Percentiles rank a stretch among this genome's conserved stretches.
Evolutionary conservation across 1,284 basidiomycete genomes (phyloP).

Genomic region (Chondrostereum purpureum): DNA sequence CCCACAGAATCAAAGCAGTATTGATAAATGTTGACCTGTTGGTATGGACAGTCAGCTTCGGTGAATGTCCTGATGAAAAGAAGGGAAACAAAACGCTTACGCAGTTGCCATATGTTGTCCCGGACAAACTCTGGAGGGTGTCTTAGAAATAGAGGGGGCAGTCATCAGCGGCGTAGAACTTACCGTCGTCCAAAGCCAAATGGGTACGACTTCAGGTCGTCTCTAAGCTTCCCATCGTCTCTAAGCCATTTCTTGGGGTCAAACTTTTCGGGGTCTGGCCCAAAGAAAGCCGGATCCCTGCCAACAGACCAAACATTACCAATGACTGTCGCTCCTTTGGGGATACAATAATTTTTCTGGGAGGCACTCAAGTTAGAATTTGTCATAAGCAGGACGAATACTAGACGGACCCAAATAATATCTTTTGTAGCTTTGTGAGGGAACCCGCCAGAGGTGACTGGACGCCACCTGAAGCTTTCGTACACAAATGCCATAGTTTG

Average conservation of each 20-base stretch:
- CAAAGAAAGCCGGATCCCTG: slow-evolving; percentile 42
- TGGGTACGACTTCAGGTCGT: slow-evolving; percentile 42
- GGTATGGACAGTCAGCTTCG: neutral
- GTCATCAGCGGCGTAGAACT: slow-evolving; percentile 5
- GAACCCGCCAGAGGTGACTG: slow-evolving; percentile 48
- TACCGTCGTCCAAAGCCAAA: slow-evolving; percentile 59
- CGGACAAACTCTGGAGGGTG: slow-evolving; percentile 41
- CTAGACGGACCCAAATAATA: slow-evolving; percentile 42
- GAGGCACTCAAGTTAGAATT: neutral
- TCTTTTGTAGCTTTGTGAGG: slow-evolving; percentile 53
- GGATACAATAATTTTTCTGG: slow-evolving; percentile 50
- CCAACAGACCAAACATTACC: slow-evolving; percentile 36
- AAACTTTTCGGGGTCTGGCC: slow-evolving; percentile 50
- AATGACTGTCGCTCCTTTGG: slow-evolving; percentile 35
- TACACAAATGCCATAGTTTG: slow-evolving; percentile 55
- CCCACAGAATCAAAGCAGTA: slow-evolving; percentile 53
- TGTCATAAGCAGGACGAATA: neutral
- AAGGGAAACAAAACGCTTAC: slow-evolving; percentile 22
- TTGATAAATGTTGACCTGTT: slow-evolving; percentile 54
- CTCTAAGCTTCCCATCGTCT: slow-evolving; percentile 37
- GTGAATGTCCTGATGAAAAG: too few relatives aligned
- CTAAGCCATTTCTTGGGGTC: slow-evolving; percentile 53
- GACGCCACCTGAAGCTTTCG: slow-evolving; percentile 61
- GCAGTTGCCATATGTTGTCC: slow-evolving; percentile 52
- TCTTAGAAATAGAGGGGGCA: neutral